Evolutionary conservation across 106 monocot species (phyloP).

Genomic region (Posidonia australis): DNA sequence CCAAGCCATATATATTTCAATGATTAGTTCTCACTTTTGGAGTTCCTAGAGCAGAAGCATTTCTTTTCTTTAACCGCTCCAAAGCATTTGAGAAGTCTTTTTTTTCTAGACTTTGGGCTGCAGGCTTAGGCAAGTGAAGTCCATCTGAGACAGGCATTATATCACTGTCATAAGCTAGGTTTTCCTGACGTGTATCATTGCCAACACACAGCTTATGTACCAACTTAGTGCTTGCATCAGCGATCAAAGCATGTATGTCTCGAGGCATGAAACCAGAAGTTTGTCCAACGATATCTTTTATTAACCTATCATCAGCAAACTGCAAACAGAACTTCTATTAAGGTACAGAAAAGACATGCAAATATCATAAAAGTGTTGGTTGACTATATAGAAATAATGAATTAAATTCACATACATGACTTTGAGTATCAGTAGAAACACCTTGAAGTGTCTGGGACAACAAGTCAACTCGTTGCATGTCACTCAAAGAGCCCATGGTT

Average conservation of each 20-base stretch:
- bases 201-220: conserved; percentile 24
- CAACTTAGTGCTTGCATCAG: conserved; percentile 67
- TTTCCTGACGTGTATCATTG: conserved; percentile 6
- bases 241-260: conserved; percentile 67
- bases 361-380: background rate
- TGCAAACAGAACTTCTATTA: conserved; percentile 26
- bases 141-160: conserved; percentile 7
- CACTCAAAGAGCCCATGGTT: conserved; percentile 53
- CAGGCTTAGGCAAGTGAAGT: conserved; percentile 1
- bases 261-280: conserved; percentile 91
- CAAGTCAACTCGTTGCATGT: conserved; percentile 46
- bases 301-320: conserved; percentile 27
- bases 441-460: conserved; percentile 42
- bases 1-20: too few relatives aligned
- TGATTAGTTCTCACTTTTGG: conserved; percentile 60
- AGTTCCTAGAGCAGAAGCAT: conserved; percentile 76
- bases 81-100: conserved; percentile 66
- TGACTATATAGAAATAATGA: background rate
- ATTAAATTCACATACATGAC: conserved; percentile 18
- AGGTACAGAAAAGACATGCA: background rate
- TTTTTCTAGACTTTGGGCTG: conserved; percentile 15
- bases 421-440: conserved; percentile 19
- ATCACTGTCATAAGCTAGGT: conserved; percentile 9
- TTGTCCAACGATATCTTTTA: conserved; percentile 63
- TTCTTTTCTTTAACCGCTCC: conserved; percentile 83